phyloP scores from a whole-genome alignment of 352 stramenopile genomes.

The Hyaloperonospora brassicae region DNA sequence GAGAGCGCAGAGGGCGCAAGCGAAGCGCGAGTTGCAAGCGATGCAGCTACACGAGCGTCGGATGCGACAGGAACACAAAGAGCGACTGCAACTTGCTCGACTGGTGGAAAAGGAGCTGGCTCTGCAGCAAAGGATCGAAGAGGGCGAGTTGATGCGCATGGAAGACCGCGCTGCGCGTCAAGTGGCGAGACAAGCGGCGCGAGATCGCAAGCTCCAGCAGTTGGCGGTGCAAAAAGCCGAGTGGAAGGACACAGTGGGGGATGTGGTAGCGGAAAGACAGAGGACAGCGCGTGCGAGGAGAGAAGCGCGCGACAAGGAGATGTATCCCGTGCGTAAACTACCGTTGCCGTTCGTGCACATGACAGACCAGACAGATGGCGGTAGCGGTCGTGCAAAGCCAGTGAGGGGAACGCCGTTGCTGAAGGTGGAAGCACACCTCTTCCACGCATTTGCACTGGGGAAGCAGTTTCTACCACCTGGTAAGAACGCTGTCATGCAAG shows the following conservation, averaged over 20 bases:
- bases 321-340: slow-evolving; percentile 11
- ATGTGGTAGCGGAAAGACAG: slow-evolving; percentile 1
- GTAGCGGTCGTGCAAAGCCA: slow-evolving; percentile 5
- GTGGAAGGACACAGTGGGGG: not conserved
- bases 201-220: slow-evolving; percentile 1
- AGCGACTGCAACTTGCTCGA: slow-evolving; percentile 2
- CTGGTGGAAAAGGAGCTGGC: slow-evolving; percentile 6
- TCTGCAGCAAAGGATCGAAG: slow-evolving; percentile 12
- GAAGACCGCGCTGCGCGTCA: slow-evolving; percentile 9
- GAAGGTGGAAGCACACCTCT: slow-evolving; percentile 31
- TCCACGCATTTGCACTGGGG: slow-evolving; percentile 45
- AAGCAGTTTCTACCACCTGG: slow-evolving; percentile 47
- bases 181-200: slow-evolving; percentile 2
- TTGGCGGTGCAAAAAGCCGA: not conserved
- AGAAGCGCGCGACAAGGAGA: not conserved
- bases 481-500: slow-evolving; percentile 46
- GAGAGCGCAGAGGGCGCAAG: slow-evolving; percentile 4
- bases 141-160: slow-evolving; percentile 7
- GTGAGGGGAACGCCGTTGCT: slow-evolving; percentile 15
- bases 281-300: slow-evolving; percentile 1
- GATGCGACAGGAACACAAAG: slow-evolving; percentile 1
- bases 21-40: slow-evolving; percentile 3
- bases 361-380: not conserved
- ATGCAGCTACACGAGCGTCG: not conserved
- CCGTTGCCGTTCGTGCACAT: slow-evolving; percentile 19